Evolutionary conservation across 345 rosid species (phyloP).

Genomic region (Arabis alpina): DNA sequence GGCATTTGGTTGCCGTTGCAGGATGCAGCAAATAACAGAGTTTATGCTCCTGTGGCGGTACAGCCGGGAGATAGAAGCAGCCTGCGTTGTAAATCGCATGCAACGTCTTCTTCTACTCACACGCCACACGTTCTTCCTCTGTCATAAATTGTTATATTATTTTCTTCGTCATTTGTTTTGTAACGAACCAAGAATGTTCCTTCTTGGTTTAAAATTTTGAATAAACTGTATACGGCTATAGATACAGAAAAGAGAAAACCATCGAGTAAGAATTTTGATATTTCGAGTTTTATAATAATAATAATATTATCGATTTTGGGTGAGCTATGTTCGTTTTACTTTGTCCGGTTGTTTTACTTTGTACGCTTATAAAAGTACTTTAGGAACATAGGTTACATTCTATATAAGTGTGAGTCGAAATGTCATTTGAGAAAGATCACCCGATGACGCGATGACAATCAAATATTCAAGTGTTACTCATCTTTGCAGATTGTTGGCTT

Average conservation of each 20-base stretch:
- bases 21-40: conserved; percentile 42
- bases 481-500: no score
- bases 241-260: background rate
- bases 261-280: background rate
- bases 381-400: no score
- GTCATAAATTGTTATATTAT: conserved; percentile 4
- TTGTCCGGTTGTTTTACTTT: no score
- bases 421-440: no score
- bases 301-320: background rate
- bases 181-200: conserved; percentile 12
- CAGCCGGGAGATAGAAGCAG: conserved; percentile 57
- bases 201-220: conserved; percentile 13
- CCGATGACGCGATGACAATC: no score
- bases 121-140: conserved; percentile 54
- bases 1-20: conserved; percentile 81
- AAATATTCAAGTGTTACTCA: no score
- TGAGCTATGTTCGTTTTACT: background rate
- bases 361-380: no score
- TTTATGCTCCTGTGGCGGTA: conserved; percentile 60
- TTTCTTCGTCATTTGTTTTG: background rate
- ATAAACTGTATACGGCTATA: conserved; percentile 17
- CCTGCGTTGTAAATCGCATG: conserved; percentile 60
- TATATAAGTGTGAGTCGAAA: no score
- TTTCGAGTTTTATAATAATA: background rate
- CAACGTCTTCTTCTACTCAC: conserved; percentile 70